Conservation (phyloP, 164 flowering plant genomes). For the Malania oleifera region DNA sequence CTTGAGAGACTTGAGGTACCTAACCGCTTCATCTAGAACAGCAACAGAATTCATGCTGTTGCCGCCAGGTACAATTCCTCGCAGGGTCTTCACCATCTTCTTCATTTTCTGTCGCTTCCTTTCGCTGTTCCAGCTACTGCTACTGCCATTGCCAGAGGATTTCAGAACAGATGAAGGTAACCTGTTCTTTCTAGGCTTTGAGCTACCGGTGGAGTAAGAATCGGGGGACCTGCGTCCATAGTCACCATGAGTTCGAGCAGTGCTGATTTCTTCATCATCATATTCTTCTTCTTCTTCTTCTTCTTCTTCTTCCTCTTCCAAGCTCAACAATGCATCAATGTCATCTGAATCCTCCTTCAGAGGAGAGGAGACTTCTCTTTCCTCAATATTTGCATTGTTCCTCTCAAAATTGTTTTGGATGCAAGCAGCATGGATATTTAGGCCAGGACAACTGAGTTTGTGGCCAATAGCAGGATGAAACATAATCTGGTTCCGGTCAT, state of each 20-base stretch:
- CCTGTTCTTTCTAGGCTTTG: constrained; percentile 29
- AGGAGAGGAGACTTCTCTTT: constrained; percentile 27
- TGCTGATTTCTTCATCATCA: constrained; percentile 70
- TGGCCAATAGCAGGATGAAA: constrained; percentile 50
- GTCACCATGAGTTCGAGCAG: constrained; percentile 50
- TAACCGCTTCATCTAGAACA: constrained; percentile 78
- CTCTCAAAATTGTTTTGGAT: constrained; percentile 15
- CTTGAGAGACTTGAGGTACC: constrained; percentile 73
- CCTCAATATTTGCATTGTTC: constrained; percentile 10
- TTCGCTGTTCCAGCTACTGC: constrained; percentile 30
- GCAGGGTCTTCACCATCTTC: constrained; percentile 57
- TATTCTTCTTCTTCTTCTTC: constrained; percentile 35
- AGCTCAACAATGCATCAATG: constrained; percentile 70
- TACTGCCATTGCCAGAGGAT: constrained; percentile 26
- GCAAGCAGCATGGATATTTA: constrained; percentile 24
- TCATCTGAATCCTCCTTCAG: constrained; percentile 62
- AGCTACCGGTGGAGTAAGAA: constrained; percentile 38
- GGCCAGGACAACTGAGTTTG: constrained; percentile 32
- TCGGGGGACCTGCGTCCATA: constrained; percentile 44
- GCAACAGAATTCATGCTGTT: constrained; percentile 51
- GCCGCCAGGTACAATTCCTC: constrained; percentile 73
- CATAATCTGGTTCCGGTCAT: constrained; percentile 56
- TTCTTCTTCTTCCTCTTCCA: constrained; percentile 39
- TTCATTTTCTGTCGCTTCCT: constrained; percentile 45
- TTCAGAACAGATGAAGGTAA: constrained; percentile 27